Base-by-base conservation (phyloP, 352 stramenopile genomes). In the Globisporangium paroecandrum region DNA sequence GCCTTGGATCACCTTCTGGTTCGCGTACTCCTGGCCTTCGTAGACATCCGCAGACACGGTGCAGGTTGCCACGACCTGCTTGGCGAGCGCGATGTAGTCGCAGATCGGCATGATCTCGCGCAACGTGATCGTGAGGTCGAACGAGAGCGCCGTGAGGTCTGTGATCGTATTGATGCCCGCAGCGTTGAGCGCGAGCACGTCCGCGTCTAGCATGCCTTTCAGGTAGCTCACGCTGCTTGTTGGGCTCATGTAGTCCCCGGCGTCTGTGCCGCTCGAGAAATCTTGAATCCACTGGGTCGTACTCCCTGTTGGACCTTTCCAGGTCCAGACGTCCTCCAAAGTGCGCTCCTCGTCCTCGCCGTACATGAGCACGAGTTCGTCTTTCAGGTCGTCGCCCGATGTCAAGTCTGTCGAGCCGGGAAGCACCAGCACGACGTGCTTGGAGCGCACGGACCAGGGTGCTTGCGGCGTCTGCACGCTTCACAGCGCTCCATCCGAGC, bases 141-240 rank as follows among this genome's bases (percentile, higher is more conserved):
- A 81, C 1, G 76, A 62, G 4, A 93, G 51, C 13, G 69, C 62
- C 13, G 82, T 87, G 13, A 98, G 81, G 25, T 98, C 89, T 43
- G 67, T 58, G 64, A 98, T 90, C 34, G 81, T 91, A 10, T 80
- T 72, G 32, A 98, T 76, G 18, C 89, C 87, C 8, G 74, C 77
- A 34, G 55, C 58, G 46, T 79, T 65, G 46, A 98, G 77, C 7
- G 73, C 69, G 1, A 65, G n/a, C 7, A 87, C 77, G 58, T 96
- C 73, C 0, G 72, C 54, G 29, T 75, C 65, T 4, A 73, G 81
- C 64, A 97, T 85, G 22, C 74, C 79, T 36, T 69, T 73, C 13
- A 93, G 57, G 59, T 78, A 82, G 3, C 70, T 65, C 47, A 93
- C 79, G 57, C 76, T 71, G 51, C 81, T 89, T 27, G 68, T 75